Evolutionary conservation across 2,329 filamentous ascomycete genomes (phyloP), one percentile per base, ranked within the genome.

Genomic region (Pseudopithomyces chartarum): DNA sequence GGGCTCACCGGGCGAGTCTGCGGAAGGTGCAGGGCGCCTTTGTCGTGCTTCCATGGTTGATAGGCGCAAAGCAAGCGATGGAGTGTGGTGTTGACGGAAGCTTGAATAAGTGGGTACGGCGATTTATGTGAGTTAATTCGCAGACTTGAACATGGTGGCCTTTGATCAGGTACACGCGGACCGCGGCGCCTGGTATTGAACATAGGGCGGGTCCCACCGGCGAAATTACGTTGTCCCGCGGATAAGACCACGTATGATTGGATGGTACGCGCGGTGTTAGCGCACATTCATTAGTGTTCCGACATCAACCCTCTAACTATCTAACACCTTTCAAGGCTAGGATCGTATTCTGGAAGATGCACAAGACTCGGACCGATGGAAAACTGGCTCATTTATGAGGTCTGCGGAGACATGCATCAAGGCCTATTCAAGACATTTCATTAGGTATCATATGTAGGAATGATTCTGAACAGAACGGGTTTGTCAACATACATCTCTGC

Each of bases 1-100:
- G 54, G 62, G 62, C 5, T 62, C 60, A 33, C 48, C 52, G 29
- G 61, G 52, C 10, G 63, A 64, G 47, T 13, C 57, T 44, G 23
- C 47, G 32, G 59, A 19, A 6, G 47, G 29, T 15, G 55, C 52
- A 42, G 54, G 55, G 26, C 57, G 53, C 23, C 63, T 61, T 52
- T 65, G 53, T 23, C 63, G 61, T 19, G 61, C 57, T 33, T 52
- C 57, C 56, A 59, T 60, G 36, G 48, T 52, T 43, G 29, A 17
- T 13, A n/a, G 36, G 23, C 34, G 15, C 8, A 22, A 22, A 6
- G 33, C 22, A n/a, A 34, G 19, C 20, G 19, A n/a, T n/a, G 13
- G 15, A 10, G 8, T 6, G 20, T 29, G 12, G 6, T 32, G 22
- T 15, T n/a, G 23, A 32, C n/a, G 12, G 15, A 33, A 13, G 22